Conservation (phyloP, 768 basidiomycete genomes). For the Neoboletus subvelutipes region DNA sequence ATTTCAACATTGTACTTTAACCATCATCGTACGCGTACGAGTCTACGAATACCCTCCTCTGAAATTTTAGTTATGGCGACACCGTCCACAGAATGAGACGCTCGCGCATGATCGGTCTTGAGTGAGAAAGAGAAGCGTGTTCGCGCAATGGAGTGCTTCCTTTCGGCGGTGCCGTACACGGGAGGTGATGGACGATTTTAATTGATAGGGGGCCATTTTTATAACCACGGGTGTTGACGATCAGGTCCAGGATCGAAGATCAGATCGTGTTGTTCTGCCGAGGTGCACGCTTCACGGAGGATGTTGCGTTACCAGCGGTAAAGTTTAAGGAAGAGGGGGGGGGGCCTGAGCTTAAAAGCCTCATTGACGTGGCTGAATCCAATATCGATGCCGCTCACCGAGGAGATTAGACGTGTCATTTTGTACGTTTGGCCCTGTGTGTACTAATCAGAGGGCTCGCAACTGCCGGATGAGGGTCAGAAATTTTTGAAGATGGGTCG, state of each 20-base stretch:
- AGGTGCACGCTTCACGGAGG: conserved; percentile 24
- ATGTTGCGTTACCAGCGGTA: conserved; percentile 15
- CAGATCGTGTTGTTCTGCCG: conserved; percentile 24
- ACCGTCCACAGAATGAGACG: background rate
- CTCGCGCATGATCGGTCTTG: background rate
- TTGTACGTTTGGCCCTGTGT: background rate
- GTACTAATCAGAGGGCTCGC: background rate
- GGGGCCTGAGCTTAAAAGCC: conserved; percentile 13
- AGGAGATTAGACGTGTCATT: conserved; percentile 5
- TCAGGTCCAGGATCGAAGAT: conserved; percentile 34
- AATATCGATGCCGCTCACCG: background rate
- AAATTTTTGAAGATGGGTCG: background rate
- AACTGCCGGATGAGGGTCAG: background rate
- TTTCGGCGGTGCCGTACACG: conserved; percentile 14
- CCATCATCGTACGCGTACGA: conserved; percentile 14
- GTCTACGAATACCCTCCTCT: conserved; percentile 17
- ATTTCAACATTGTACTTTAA: conserved; percentile 21
- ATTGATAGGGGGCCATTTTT: conserved; percentile 21
- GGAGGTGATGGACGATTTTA: conserved; percentile 9
- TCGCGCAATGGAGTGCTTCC: background rate
- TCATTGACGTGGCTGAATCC: conserved; percentile 13
- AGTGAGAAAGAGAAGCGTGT: background rate
- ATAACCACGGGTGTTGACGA: conserved; percentile 16
- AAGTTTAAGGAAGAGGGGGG: conserved; percentile 1
- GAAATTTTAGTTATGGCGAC: conserved; percentile 4